Evolutionary conservation across 2,329 filamentous ascomycete genomes (phyloP).

Genomic region (Dactylellina drechsleri): DNA sequence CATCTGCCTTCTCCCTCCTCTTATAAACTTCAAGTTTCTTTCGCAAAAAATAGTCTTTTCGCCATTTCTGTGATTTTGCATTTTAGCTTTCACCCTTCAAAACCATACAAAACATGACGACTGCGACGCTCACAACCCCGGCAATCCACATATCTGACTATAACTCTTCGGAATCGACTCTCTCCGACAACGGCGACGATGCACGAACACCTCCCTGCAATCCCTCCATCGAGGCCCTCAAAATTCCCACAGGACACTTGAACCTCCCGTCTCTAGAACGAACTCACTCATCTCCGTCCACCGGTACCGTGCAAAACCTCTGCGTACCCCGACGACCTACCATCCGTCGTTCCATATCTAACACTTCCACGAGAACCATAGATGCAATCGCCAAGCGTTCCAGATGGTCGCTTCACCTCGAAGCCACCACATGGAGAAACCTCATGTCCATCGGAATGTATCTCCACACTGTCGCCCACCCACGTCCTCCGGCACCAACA

Average conservation of each 20-base stretch:
- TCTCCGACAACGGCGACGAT: conserved; percentile 36
- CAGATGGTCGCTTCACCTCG: conserved; percentile 71
- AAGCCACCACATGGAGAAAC: conserved; percentile 74
- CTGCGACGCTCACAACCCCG: conserved; percentile 19
- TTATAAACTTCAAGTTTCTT: no score
- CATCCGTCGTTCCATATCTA: conserved; percentile 49
- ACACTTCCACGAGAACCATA: conserved; percentile 41
- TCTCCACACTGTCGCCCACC: conserved; percentile 71
- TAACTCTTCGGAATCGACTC: conserved; percentile 34
- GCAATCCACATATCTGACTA: conserved; percentile 41
- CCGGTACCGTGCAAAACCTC: conserved; percentile 33
- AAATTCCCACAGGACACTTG: background rate
- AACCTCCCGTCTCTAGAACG: conserved; percentile 20
- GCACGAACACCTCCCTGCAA: conserved; percentile 11
- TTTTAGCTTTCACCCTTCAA: conserved; percentile 18
- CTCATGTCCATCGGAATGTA: conserved; percentile 76
- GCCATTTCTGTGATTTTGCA: conserved; percentile 3
- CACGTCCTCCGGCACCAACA: conserved; percentile 70
- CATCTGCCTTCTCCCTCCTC: background rate
- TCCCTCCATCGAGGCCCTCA: conserved; percentile 27
- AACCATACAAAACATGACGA: conserved; percentile 10
- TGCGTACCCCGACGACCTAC: conserved; percentile 40
- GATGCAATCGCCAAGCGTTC: conserved; percentile 57
- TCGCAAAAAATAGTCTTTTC: background rate
- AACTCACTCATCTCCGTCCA: conserved; percentile 30